Percentiles rank a stretch among this genome's conserved stretches.
Evolutionary conservation across 2,329 filamentous ascomycete species (phyloP).

Genomic region (Microcera coccophila): DNA sequence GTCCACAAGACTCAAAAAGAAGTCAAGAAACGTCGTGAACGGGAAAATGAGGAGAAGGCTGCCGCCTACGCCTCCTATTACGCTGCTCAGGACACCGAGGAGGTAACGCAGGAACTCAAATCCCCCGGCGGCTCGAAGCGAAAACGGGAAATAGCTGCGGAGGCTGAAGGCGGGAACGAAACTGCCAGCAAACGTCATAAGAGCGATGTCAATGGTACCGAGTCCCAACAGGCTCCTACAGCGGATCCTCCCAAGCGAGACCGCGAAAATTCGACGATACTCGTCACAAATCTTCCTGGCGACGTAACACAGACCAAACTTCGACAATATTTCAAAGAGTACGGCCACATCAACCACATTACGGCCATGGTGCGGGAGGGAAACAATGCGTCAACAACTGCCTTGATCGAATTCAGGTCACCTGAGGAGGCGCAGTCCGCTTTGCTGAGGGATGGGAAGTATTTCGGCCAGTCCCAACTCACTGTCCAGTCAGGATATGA

Average conservation of each 20-base stretch:
- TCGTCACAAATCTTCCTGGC: conserved; percentile 71
- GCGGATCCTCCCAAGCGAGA: conserved; percentile 63
- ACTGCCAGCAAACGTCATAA: conserved; percentile 64
- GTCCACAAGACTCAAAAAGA: conserved; percentile 65
- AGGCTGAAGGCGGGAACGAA: conserved; percentile 41
- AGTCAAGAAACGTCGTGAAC: conserved; percentile 60
- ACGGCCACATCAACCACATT: conserved; percentile 77
- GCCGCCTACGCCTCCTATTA: conserved; percentile 46
- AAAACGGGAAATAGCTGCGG: conserved; percentile 62
- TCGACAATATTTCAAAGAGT: conserved; percentile 87
- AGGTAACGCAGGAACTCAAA: conserved; percentile 14
- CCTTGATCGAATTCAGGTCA: conserved; percentile 80
- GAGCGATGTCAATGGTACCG: conserved; percentile 35
- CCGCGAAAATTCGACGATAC: conserved; percentile 82
- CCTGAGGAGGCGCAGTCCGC: conserved; percentile 79
- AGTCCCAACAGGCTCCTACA: conserved; percentile 10
- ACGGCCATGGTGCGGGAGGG: conserved; percentile 59
- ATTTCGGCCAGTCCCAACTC: conserved; percentile 69
- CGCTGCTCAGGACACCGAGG: conserved; percentile 28
- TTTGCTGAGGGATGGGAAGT: conserved; percentile 75
- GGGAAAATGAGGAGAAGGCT: conserved; percentile 59
- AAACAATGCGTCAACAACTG: conserved; percentile 59
- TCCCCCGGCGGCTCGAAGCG: conserved; percentile 57
- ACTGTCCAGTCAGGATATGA: conserved; percentile 70
- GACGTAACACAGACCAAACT: conserved; percentile 68